Evolutionary conservation across 495 filamentous ascomycete species (phyloP), one percentile per base, ranked within the genome.

Genomic region (Penicillium bialowiezense): DNA sequence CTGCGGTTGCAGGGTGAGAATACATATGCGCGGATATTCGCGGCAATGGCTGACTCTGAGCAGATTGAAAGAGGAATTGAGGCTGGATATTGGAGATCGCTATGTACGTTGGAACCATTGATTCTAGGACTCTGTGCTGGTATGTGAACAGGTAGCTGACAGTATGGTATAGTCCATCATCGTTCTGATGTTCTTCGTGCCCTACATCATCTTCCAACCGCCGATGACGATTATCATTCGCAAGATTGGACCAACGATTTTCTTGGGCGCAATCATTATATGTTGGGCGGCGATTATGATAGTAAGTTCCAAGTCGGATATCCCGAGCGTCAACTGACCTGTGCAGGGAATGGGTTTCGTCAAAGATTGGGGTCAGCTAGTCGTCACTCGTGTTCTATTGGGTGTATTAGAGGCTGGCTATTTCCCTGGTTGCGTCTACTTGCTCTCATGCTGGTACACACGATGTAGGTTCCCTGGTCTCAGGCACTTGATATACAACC

Each of bases 391-490:
- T 34, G 69, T 84, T 0, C 42, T 87, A 4, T 69, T 88, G 10
- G 84, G 84, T 54, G 48, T 82, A n/a, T 56, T 87, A 1, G 84
- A 87, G 56, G 81, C 84, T 45, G 68, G 69, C 0, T 88, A 84
- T 58, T 85, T 83, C 61, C 84, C 84, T 52, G 77, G 56, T 34
- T 82, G 78, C 40, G 79, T 82, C 1, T 87, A 85, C 55, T 65
- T 86, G 12, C 71, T 87, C 2, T 76, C 70, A 28, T 83, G 78
- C 35, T 86, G 83, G 83, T 86, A 86, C 55, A 78, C 77, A 4
- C 62, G 82, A 54, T 86, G 67, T 70, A 55, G 53, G 67, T 52
- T 21, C 5, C 24, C 2, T 12, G 0, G 6, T 21, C 5, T 20
- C 3, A 24, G n/a, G n/a, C n/a, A n/a, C n/a, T n/a, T n/a, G n/a